Conservation (phyloP, 148 eudicot species). For the Salicornia ramosissima region DNA sequence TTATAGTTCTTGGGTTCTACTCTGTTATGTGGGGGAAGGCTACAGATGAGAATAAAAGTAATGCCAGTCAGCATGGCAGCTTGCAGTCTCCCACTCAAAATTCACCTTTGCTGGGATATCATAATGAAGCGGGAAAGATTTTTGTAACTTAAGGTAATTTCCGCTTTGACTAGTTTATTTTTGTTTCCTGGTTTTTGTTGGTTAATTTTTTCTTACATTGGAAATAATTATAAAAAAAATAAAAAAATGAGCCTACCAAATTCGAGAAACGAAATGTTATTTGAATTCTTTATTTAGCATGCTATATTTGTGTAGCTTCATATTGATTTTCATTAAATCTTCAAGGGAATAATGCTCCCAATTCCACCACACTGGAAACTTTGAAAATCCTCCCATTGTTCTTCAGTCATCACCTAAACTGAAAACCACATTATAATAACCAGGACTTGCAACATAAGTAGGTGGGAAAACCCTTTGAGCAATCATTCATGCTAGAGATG, state of each 20-base stretch:
- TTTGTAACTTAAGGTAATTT: slow-evolving; percentile 13
- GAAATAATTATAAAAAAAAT: background rate
- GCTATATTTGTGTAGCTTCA: background rate
- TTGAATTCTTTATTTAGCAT: background rate
- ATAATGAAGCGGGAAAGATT: slow-evolving; percentile 21
- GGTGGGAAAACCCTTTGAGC: background rate
- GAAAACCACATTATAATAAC: background rate
- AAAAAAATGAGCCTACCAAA: background rate
- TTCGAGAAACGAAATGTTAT: background rate
- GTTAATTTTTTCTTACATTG: background rate
- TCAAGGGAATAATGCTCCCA: background rate
- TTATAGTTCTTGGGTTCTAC: slow-evolving; percentile 73
- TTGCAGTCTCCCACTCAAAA: slow-evolving; percentile 29
- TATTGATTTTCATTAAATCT: background rate
- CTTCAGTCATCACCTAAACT: background rate
- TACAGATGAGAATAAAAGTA: slow-evolving; percentile 42
- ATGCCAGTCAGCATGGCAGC: slow-evolving; percentile 17
- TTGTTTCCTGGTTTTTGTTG: background rate
- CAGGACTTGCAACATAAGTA: background rate
- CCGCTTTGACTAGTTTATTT: background rate
- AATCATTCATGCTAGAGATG: background rate
- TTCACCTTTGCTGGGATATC: slow-evolving; percentile 39
- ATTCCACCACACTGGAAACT: background rate
- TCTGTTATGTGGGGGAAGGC: slow-evolving; percentile 88
- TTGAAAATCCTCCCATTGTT: background rate